Evolutionary conservation across 2,329 filamentous ascomycete species (phyloP).

Genomic region (Colletotrichum magnum): DNA sequence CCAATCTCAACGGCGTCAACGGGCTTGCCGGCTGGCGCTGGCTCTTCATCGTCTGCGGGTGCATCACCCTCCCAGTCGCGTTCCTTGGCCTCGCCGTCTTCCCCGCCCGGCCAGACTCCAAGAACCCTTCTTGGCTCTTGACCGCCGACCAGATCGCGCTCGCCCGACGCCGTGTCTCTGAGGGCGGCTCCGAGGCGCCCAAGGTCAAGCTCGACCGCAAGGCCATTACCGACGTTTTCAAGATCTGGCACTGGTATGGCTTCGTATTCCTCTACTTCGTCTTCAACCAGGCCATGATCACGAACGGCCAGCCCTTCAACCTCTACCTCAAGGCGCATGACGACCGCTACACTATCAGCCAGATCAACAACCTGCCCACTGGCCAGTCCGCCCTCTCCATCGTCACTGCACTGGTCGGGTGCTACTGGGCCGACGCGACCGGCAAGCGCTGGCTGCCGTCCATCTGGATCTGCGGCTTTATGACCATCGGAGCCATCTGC

Average conservation of each 20-base stretch:
- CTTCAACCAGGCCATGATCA: slow-evolving; percentile 64
- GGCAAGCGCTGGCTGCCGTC: slow-evolving; percentile 71
- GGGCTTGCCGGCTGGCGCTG: slow-evolving; percentile 37
- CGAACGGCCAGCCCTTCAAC: slow-evolving; percentile 51
- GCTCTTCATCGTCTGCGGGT: slow-evolving; percentile 38
- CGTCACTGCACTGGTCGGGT: slow-evolving; percentile 65
- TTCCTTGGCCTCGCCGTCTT: slow-evolving; percentile 37
- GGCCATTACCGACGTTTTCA: slow-evolving; percentile 55
- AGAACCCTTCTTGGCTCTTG: slow-evolving; percentile 48
- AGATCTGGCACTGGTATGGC: slow-evolving; percentile 55
- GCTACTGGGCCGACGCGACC: slow-evolving; percentile 77
- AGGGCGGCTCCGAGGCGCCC: slow-evolving; percentile 47
- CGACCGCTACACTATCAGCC: slow-evolving; percentile 58
- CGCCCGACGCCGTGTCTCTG: slow-evolving; percentile 45
- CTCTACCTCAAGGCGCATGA: slow-evolving; percentile 63
- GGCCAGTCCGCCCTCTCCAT: slow-evolving; percentile 71
- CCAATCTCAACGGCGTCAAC: slow-evolving; percentile 35
- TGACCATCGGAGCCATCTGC: slow-evolving; percentile 48
- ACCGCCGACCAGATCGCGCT: slow-evolving; percentile 46
- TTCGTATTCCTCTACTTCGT: slow-evolving; percentile 54
- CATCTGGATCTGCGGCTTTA: slow-evolving; percentile 28
- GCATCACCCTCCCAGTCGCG: slow-evolving; percentile 34
- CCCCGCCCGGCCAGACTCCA: slow-evolving; percentile 46
- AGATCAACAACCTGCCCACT: slow-evolving; percentile 70
- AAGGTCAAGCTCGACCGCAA: slow-evolving; percentile 49